These are phyloP conservation scores for Graphiopsis chlorocephala DNA, from an alignment of 2,329 filamentous ascomycete genomes.

Conservation along the genomic window DNA sequence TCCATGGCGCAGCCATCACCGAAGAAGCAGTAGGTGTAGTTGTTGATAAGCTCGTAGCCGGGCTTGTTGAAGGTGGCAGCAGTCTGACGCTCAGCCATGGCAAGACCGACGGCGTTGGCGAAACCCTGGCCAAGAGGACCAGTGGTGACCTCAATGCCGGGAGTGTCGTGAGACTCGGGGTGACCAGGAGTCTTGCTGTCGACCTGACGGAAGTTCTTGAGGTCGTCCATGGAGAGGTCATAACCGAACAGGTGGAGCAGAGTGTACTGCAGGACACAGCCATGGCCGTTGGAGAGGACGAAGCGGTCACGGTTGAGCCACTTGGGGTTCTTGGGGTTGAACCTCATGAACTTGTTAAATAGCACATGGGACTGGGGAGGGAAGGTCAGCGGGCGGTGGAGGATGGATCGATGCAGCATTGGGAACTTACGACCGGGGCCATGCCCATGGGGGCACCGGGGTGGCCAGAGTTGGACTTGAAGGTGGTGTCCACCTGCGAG, in stretches of 20 bases:
- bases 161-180: constrained; percentile 93
- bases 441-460: constrained; percentile 97
- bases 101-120: constrained; percentile 94
- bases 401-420: background rate
- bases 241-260: constrained; percentile 97
- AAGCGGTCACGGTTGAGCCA: constrained; percentile 98
- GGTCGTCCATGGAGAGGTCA: constrained; percentile 77
- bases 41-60: constrained; percentile 84
- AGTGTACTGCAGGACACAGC: constrained; percentile 99
- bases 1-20: constrained; percentile 99
- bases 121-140: constrained; percentile 97
- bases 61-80: constrained; percentile 95
- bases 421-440: constrained; percentile 64
- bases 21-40: constrained; percentile 96
- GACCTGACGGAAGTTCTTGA: constrained; percentile 87
- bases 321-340: constrained; percentile 98
- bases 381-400: background rate
- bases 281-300: constrained; percentile 98
- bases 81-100: constrained; percentile 91
- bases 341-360: constrained; percentile 98
- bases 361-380: constrained; percentile 55
- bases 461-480: constrained; percentile 94
- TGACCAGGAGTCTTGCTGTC: constrained; percentile 90
- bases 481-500: constrained; percentile 89
- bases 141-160: constrained; percentile 96